Base-by-base conservation (phyloP, 225 moss, liverwort and hornwort species). In the Physcomitrellopsis africana region DNA sequence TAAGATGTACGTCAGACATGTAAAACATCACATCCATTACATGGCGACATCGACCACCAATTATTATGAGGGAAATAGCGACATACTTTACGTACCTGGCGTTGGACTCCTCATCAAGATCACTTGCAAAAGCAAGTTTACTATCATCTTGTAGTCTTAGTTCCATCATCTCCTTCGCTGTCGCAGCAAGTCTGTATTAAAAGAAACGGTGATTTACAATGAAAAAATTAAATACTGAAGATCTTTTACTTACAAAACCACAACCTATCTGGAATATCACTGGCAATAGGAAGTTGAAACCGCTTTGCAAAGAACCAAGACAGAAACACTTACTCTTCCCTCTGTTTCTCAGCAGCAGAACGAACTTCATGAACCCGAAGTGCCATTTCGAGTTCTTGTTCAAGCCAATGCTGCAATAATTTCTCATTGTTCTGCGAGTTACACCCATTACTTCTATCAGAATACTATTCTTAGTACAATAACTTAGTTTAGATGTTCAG, bases 381-480 rank as follows among this genome's bases (percentile, higher is more conserved):
- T 48, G 93, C 89, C 89, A 99, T 87, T 82, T 99, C 97, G 19
- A 99, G 85, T 80, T 99, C 97, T 82, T 99, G 97, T 17, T 93
- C 97, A 32, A 99, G 79, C 97, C 95, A 93, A 17, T 95, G 89
- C 68, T 87, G 94, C 2, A 95, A 79, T 49, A 79, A 70, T 56
- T 88, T 94, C 72, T 94, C 94, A 75, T 85, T 94, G 79, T 82
- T 90, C 88, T 81, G 76, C 75, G 55, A 19, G 2, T 14, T 15
- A 18, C 16, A 70, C 17, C 17, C 7, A 54, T n/a, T 0, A 17
- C 8, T 51, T 4, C 11, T 66, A 42, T 65, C 1, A 23, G n/a
- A 8, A 18, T 12, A 13, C 1, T 51, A 2, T 15, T 0, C 0
- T 8, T 3, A 10, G 9, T 1, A 19, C 7, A 13, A 1, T 2